These are phyloP conservation scores for Byssochlamys sp. DNA, from an alignment of 2,329 filamentous ascomycete genomes.

Conservation along the genomic window DNA sequence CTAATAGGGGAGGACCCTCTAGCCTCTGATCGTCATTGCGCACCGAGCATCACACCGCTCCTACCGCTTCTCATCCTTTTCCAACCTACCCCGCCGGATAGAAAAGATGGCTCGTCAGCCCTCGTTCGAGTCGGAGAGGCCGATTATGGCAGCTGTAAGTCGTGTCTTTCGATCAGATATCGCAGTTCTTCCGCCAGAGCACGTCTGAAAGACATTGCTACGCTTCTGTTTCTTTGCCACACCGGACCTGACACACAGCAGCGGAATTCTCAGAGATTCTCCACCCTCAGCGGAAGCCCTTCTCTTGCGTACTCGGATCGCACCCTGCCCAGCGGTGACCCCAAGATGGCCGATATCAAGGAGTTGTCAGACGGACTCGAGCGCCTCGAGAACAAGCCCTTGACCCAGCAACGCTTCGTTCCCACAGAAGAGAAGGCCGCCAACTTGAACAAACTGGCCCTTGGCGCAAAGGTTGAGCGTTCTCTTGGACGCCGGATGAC, in stretches of 20 bases:
- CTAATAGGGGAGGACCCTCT: neutral
- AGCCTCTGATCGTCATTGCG: neutral
- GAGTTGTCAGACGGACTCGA: slow-evolving; percentile 71
- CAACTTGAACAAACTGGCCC: slow-evolving; percentile 72
- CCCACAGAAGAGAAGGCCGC: slow-evolving; percentile 71
- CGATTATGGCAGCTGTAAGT: slow-evolving; percentile 47
- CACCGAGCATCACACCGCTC: neutral
- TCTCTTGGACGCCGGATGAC: slow-evolving; percentile 79
- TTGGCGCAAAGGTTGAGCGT: slow-evolving; percentile 82
- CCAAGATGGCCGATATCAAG: slow-evolving; percentile 55
- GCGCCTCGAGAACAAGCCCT: slow-evolving; percentile 80
- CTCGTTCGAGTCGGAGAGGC: slow-evolving; percentile 46
- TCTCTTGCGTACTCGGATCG: slow-evolving; percentile 39
- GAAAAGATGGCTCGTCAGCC: slow-evolving; percentile 27
- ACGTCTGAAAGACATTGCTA: neutral
- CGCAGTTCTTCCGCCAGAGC: neutral
- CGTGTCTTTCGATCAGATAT: slow-evolving; percentile 4
- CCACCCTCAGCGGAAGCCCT: slow-evolving; percentile 41
- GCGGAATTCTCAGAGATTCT: slow-evolving; percentile 45
- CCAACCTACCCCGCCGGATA: neutral
- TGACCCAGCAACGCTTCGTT: slow-evolving; percentile 70
- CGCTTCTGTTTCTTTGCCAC: neutral
- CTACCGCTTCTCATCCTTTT: neutral
- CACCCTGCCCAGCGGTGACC: slow-evolving; percentile 37
- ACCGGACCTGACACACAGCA: slow-evolving; percentile 4